Evolutionary conservation across 192 early-diverging fungal species (phyloP), one percentile per base, ranked within the genome.

Genomic region (Obelidium mucronatum): DNA sequence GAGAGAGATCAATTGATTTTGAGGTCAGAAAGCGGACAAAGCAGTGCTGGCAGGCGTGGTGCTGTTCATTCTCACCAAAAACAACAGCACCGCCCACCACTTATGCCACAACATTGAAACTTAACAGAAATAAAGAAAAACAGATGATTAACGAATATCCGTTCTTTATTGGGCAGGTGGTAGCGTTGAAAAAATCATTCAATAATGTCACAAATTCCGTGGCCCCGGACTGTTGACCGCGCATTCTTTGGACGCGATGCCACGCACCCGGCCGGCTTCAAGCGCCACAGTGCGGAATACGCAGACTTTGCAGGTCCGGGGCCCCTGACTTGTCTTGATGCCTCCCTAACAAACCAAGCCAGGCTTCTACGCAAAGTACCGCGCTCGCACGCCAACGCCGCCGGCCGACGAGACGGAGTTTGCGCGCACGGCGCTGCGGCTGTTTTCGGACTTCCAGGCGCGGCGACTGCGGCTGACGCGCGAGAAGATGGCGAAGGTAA

Each of bases 361-460:
- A n/a, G n/a, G n/a, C 59, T 74, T 74, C 34, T 74, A 58, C 59
- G 31, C 60, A 19, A 74, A 74, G 35, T 42, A 37, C 59, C 55
- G 55, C 13, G 11, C 55, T 24, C 8, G 24, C 11, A 8, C 55
- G 8, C 1, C 55, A 31, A 58, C 22, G 5, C 24, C 30, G 55
- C 24, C 30, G 24, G 55, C 22, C 55, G 55, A 58, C 40, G 74
- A 54, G 17, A 42, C 58, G 58, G 28, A 53, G 17, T 52, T 62
- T 36, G 54, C 48, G 1, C 5, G 30, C 11, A 44, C 71, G 40
- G 83, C 84, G 1, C 59, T 91, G 31, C 65, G 77, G 1, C 56
- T 91, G 11, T 91, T 91, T 66, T 54, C 75, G 3, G 86, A 91
- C 33, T 91, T 80, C 67, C 74, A 80, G 59, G 39, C 34, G 11